phyloP scores from a whole-genome alignment of 257 asterid species.

The Schizonepeta tenuifolia region DNA sequence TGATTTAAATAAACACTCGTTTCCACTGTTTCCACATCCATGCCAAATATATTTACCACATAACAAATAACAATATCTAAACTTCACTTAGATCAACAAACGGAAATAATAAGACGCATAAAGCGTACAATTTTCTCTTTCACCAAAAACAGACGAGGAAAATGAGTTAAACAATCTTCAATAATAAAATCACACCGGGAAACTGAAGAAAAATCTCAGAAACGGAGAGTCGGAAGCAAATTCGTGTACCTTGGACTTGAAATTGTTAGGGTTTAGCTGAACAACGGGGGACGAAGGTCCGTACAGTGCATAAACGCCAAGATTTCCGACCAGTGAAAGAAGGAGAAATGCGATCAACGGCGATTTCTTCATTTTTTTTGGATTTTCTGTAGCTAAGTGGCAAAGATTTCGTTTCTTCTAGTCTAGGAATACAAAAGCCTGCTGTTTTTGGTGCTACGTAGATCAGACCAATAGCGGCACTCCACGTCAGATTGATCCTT shows the following conservation, averaged over 20 bases:
- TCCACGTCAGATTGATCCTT: slow-evolving; percentile 36
- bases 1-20: slow-evolving; percentile 3
- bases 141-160: neutral
- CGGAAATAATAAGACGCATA: neutral
- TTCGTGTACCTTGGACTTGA: slow-evolving; percentile 82
- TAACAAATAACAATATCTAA: neutral
- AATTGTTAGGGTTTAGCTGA: slow-evolving; percentile 86
- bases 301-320: slow-evolving; percentile 64
- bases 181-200: slow-evolving; percentile 11
- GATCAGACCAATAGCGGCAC: slow-evolving; percentile 32
- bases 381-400: slow-evolving; percentile 21
- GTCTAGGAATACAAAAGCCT: slow-evolving; percentile 23
- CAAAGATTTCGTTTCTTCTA: slow-evolving; percentile 10
- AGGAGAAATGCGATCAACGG: slow-evolving; percentile 43
- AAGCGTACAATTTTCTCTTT: neutral
- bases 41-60: neutral
- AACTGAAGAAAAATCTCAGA: neutral
- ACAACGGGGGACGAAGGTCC: slow-evolving; percentile 87
- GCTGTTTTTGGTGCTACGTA: slow-evolving; percentile 38
- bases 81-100: slow-evolving; percentile 22
- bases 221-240: slow-evolving; percentile 23
- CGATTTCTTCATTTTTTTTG: slow-evolving; percentile 49
- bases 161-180: neutral
- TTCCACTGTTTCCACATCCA: neutral
- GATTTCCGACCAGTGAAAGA: slow-evolving; percentile 42